phyloP scores from a whole-genome alignment of 495 filamentous ascomycete species.

The Penicillium cinerascens region DNA sequence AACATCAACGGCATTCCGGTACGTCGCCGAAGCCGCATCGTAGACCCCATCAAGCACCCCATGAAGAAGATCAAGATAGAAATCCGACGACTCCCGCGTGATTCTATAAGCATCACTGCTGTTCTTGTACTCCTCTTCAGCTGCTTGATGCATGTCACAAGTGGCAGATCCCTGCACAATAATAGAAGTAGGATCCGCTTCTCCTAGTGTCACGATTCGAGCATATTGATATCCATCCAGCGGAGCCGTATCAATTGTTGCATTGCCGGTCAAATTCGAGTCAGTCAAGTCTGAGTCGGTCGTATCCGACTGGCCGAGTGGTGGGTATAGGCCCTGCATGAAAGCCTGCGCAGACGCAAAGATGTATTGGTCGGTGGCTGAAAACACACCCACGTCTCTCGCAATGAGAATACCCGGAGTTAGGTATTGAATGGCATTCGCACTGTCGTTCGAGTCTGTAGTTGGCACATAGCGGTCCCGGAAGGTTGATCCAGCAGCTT shows the following conservation, averaged over 20 bases:
- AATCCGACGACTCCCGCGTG: constrained; percentile 33
- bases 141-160: constrained; percentile 47
- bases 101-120: constrained; percentile 38
- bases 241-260: constrained; percentile 52
- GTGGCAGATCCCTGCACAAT: constrained; percentile 56
- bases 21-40: constrained; percentile 42
- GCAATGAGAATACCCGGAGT: constrained; percentile 43
- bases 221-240: constrained; percentile 74
- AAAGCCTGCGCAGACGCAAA: constrained; percentile 68
- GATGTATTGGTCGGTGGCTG: constrained; percentile 47
- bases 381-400: constrained; percentile 43
- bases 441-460: constrained; percentile 24
- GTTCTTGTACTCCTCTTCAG: constrained; percentile 34
- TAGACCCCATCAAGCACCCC: constrained; percentile 33
- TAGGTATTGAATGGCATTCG: constrained; percentile 38
- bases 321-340: constrained; percentile 79
- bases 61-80: constrained; percentile 49
- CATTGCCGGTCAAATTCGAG: constrained; percentile 49
- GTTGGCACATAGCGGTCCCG: constrained; percentile 56
- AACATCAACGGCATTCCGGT: constrained; percentile 56
- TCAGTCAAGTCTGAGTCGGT: constrained; percentile 43
- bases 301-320: constrained; percentile 43
- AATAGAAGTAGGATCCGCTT: constrained; percentile 51
- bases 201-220: constrained; percentile 50
- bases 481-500: constrained; percentile 57